These are phyloP conservation scores for Luzula sylvatica DNA, from an alignment of 176 grass and related monocot genomes.

Conservation along the genomic window DNA sequence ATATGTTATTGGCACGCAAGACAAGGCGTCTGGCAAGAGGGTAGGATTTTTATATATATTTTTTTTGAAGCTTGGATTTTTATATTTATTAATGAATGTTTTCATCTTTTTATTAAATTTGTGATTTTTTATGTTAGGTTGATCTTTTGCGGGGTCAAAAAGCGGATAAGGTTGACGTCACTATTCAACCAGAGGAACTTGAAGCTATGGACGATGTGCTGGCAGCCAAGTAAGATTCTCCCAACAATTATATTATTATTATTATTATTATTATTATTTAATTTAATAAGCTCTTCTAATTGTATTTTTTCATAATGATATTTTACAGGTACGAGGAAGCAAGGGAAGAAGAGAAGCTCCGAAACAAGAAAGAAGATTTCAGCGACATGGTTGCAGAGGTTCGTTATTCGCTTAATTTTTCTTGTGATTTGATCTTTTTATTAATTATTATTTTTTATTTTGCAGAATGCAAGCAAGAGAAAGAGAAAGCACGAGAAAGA, in stretches of 20 bases:
- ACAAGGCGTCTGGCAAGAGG: conserved; percentile 73
- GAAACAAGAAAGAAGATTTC: conserved; percentile 95
- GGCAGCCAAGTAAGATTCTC: conserved; percentile 71
- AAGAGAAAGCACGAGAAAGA: conserved; percentile 88
- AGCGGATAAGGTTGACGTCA: conserved; percentile 92
- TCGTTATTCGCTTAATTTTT: background rate
- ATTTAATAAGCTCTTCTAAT: background rate
- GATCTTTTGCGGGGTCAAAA: conserved; percentile 95
- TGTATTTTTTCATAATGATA: background rate
- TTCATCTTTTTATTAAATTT: background rate
- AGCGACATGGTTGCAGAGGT: conserved; percentile 99
- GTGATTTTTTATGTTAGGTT: conserved; percentile 31
- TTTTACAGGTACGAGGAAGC: conserved; percentile 72
- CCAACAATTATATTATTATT: background rate
- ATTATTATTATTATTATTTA: background rate
- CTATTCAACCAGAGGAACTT: conserved; percentile 92
- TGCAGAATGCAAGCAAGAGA: conserved; percentile 83
- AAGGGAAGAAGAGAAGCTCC: conserved; percentile 72
- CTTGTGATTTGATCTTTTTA: background rate
- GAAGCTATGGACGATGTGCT: conserved; percentile 98
- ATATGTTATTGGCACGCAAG: conserved; percentile 71
- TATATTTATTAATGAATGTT: background rate
- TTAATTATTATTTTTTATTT: background rate
- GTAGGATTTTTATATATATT: conserved; percentile 21
- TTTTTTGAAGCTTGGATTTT: background rate